Base-by-base conservation (phyloP, 208 protist genomes). In the Blechomonas ayalai region DNA sequence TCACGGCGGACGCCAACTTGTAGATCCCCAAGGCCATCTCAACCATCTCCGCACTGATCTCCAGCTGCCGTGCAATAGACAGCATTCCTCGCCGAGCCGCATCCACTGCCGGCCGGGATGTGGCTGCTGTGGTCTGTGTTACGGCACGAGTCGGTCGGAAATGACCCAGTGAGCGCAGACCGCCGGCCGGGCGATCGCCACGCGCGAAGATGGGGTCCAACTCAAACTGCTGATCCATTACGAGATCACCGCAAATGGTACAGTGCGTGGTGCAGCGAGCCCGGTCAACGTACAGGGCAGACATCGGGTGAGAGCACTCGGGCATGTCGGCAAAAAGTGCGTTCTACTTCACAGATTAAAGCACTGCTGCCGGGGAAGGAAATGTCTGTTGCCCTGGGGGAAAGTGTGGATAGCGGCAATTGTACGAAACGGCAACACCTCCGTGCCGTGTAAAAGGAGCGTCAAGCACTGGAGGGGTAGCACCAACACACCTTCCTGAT, bases 11-110 rank as follows among this genome's bases (percentile, higher is more conserved):
- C 4, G 82, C 87, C 9, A 87, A 16, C 56, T 89, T 88, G 59
- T 89, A 95, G 16, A 95, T 71, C 22, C 60, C 81, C 6, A 89
- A 52, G 6, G 87, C 87, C 8, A 62, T 49, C 62, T 95, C 82
- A 4, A 88, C 71, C 33, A 79, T 82, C 35, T 86, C 70, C 18
- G 74, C 71, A 52, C 70, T 73, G 34, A 95, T 82, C 43, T 90
- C 77, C 5, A 92, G 32, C 34, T 59, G 45, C 6, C 82, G 80
- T 0, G 80, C 81, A 41, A 95, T 92, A 27, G 62, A 52, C 9
- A 70, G 38, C 81, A 95, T 89, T n/a, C 74, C 69, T 12, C 80
- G 78, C 3, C 82, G 72, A 0, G 87, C 87, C n/a, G 54, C 66
- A 35, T 90, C 82, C 18, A 92, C 67, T n/a, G 41, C 12, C 41